Conservation (phyloP, 2,329 filamentous ascomycete genomes). For the Pestalotiopsis sp. region DNA sequence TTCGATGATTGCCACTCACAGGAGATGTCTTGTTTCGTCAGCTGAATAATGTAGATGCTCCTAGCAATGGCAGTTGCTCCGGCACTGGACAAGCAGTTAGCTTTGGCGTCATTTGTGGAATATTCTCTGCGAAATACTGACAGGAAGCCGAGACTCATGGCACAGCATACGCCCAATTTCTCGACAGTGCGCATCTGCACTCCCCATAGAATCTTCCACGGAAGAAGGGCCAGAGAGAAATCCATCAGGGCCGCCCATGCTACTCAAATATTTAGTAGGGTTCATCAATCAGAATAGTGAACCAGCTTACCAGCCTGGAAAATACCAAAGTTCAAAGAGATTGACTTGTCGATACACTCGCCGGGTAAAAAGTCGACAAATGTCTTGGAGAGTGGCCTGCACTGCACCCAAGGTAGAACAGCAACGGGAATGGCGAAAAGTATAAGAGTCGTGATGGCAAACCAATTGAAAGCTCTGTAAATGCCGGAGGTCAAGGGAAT, state of each 20-base stretch:
- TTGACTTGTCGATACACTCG: neutral
- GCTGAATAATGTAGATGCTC: neutral
- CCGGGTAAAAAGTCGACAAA: constrained; percentile 2
- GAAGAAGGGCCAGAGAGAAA: neutral
- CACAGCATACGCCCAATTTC: neutral
- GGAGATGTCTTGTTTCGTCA: neutral
- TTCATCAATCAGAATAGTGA: neutral
- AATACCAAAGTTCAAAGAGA: neutral
- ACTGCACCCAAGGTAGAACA: neutral
- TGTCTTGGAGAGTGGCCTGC: neutral
- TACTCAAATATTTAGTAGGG: neutral
- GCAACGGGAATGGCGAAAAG: neutral
- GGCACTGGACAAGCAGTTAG: neutral
- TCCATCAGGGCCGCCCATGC: neutral
- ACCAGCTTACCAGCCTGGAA: neutral
- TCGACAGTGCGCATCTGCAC: neutral
- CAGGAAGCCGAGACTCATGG: neutral
- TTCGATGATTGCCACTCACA: neutral
- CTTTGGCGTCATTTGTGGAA: neutral
- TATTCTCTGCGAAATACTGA: neutral
- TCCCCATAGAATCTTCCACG: neutral
- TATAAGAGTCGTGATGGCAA: neutral
- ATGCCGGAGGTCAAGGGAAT: neutral
- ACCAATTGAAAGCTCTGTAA: neutral
- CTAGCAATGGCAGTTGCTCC: neutral